Base-by-base conservation (phyloP, 2,329 filamentous ascomycete species). In the Aspergillus bombycis region DNA sequence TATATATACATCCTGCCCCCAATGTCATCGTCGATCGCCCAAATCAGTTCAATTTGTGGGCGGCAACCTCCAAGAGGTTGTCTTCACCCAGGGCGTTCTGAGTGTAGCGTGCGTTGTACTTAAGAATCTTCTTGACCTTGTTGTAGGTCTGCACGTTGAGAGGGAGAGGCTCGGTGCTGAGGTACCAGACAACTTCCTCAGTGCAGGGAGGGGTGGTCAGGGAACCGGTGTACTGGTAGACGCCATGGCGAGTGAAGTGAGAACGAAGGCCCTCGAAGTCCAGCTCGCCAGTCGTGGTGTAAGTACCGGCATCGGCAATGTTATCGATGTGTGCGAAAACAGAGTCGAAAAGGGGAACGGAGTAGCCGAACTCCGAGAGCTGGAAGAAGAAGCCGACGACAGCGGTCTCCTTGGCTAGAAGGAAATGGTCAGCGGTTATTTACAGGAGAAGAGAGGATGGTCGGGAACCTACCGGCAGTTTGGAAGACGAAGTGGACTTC, bases 191-290 rank as follows among this genome's bases (percentile, higher is more conserved):
- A 41, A 89, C 77, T 30, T 82, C 83, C 74, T 89, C 86, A 19
- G 80, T 79, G 76, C 87, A 89, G 4, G 87, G 87, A 23, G 88
- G 87, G 0, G 86, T 89, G 46, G 87, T 89, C 54, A 89, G 79
- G 21, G 85, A 88, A 23, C 87, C 87, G 14, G 75, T 73, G 78
- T 89, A 89, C 62, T 80, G 79, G 69, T 80, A 82, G 60, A 85
- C 74, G 5, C 74, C 70, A 11, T 77, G 77, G 3, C 71, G 71
- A 28, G 78, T 74, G 54, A 85, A 71, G 45, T 77, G 72, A 10
- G 67, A 54, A 34, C 76, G 71, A 0, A 86, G 71, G 55, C 75
- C 75, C 36, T 70, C 68, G 76, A 85, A 84, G 72, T 80, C 74
- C 10, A 86, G 79, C 6, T 70, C 59, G 11, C 69, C 69, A 5